These are phyloP conservation scores for Suillus weaverae DNA, from an alignment of 768 basidiomycete genomes.

Conservation along the genomic window DNA sequence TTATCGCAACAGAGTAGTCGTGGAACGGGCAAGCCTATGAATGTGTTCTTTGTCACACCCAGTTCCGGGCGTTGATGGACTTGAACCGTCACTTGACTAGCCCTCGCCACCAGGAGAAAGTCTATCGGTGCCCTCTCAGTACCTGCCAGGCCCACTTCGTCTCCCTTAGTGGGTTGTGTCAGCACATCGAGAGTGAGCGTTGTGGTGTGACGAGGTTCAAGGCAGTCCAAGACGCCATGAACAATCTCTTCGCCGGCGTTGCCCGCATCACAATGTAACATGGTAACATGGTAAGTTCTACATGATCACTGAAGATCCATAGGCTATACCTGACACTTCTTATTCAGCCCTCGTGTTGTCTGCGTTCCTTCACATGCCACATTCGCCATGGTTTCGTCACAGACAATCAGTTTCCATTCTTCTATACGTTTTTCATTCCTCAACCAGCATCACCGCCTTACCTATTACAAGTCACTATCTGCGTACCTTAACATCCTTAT, in stretches of 20 bases:
- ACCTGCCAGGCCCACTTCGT: slow-evolving; percentile 45
- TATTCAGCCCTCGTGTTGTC: slow-evolving; percentile 6
- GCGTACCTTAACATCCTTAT: slow-evolving; percentile 1
- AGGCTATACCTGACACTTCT: slow-evolving; percentile 1
- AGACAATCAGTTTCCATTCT: not conserved
- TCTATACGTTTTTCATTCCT: not conserved
- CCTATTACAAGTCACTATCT: slow-evolving; percentile 1
- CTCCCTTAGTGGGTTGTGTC: slow-evolving; percentile 58
- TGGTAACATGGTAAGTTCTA: slow-evolving; percentile 14
- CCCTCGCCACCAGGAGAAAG: slow-evolving; percentile 53
- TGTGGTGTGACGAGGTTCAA: slow-evolving; percentile 57
- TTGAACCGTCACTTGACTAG: slow-evolving; percentile 68
- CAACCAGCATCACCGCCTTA: not conserved
- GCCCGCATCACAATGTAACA: slow-evolving; percentile 14
- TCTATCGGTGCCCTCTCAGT: slow-evolving; percentile 54
- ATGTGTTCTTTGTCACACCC: slow-evolving; percentile 60
- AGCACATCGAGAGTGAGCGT: slow-evolving; percentile 64
- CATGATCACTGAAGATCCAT: not conserved
- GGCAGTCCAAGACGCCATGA: slow-evolving; percentile 40
- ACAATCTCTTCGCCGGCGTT: slow-evolving; percentile 29
- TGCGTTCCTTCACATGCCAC: slow-evolving; percentile 2
- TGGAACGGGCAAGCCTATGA: slow-evolving; percentile 52
- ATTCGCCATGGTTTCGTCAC: slow-evolving; percentile 1
- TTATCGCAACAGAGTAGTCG: slow-evolving; percentile 37
- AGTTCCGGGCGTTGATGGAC: slow-evolving; percentile 38